These are phyloP conservation scores for Eucommia ulmoides DNA, from an alignment of 257 asterid genomes.

Conservation along the genomic window DNA sequence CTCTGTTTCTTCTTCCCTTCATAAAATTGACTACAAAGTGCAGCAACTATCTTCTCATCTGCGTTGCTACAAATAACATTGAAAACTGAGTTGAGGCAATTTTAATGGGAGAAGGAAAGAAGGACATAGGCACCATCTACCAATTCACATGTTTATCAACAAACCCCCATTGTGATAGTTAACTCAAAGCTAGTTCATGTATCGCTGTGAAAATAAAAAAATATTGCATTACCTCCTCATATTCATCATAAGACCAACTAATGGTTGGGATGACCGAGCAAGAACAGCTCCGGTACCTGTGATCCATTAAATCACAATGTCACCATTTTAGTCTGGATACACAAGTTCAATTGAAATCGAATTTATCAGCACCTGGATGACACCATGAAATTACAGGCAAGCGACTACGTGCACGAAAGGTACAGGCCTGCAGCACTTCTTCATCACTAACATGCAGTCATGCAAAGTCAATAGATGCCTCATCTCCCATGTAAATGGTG, in stretches of 20 bases:
- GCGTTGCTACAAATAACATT: no score
- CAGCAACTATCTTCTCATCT: no score
- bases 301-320: conserved; percentile 18
- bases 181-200: conserved; percentile 4
- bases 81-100: conserved; percentile 12
- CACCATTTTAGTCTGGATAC: conserved; percentile 10
- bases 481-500: no score
- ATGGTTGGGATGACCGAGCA: conserved; percentile 95
- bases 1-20: no score
- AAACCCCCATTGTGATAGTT: conserved; percentile 3
- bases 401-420: conserved; percentile 81
- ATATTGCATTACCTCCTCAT: conserved; percentile 67
- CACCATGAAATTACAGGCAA: no score
- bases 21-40: no score
- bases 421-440: conserved; percentile 75
- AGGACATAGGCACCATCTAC: conserved; percentile 4
- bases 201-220: conserved; percentile 8
- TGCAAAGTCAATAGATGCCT: conserved; percentile 17
- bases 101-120: background rate
- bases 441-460: conserved; percentile 52
- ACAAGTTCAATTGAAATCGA: conserved; percentile 12
- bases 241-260: conserved; percentile 98
- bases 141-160: conserved; percentile 6
- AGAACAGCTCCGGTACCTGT: conserved; percentile 92
- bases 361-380: conserved; percentile 48